Base-by-base conservation (phyloP, 306 rosid species). In the Castanea crenata region DNA sequence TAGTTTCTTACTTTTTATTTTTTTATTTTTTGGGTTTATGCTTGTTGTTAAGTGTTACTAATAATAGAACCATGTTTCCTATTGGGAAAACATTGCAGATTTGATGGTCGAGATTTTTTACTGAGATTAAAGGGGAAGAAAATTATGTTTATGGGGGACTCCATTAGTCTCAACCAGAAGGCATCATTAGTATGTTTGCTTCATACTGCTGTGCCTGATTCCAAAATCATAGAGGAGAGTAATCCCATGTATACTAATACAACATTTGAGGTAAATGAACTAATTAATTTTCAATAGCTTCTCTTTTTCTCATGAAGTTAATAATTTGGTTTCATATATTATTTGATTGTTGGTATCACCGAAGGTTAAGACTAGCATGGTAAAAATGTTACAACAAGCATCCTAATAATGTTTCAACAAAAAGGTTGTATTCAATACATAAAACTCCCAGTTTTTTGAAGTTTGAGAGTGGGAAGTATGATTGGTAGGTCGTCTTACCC, bases 81-180 rank as follows among this genome's bases (percentile, higher is more conserved):
- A 32, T 20, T 25, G 49, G 25, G 2, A 23, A 32, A 23, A 8
- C 23, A 35, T 3, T 34, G 77, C 84, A 91, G 97, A 58, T 88
- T 90, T 82, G 86, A 90, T 55, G 92, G 83, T 72, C 52, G 68
- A 81, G 75, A 70, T 35, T 86, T 92, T 55, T 69, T 92, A 74
- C 64, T 63, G 59, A 76, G 78, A 64, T 51, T 79, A 2, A 81
- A 54, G 74, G 90, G 88, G 29, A 90, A 92, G 83, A 74, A 90
- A 72, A 88, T 92, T 6, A 90, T 92, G 97, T 92, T 84, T 16
- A 2, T 90, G 1, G 97, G 97, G 46, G 97, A 92, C 75, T 92
- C 97, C 23, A 34, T 92, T 0, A 89, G 94, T 77, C 32, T 81
- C 27, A 89, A 92, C 78, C 94, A 92, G 4, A 90, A 85, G 81